Percentiles rank a stretch among this genome's conserved stretches.
Evolutionary conservation across 176 grass and related monocot species (phyloP).

Genomic region (Oryza rufipogon): DNA sequence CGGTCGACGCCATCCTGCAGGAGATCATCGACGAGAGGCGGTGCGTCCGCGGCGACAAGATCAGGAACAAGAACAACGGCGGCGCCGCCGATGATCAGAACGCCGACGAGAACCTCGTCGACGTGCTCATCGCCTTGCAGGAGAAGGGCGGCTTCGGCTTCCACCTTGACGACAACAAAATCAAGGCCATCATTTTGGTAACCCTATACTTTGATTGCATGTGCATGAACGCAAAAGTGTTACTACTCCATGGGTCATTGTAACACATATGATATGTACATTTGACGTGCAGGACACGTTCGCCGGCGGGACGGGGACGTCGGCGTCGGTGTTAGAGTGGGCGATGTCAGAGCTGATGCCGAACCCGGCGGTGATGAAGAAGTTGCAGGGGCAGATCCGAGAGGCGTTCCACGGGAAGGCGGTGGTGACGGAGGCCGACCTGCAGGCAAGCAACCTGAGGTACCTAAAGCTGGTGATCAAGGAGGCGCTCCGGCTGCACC

Average conservation of each 20-base stretch:
- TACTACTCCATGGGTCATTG: not conserved
- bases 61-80: not conserved
- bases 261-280: too few species aligned
- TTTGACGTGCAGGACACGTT: constrained; percentile 53
- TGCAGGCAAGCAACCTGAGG: too few species aligned
- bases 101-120: constrained; percentile 52
- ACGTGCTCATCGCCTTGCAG: constrained; percentile 55
- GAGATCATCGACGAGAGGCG: not conserved
- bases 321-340: not conserved
- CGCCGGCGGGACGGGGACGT: constrained; percentile 52
- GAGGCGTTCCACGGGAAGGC: too few species aligned
- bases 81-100: not conserved
- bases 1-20: not conserved
- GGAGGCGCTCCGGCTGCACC: too few species aligned
- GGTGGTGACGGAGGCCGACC: too few species aligned
- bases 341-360: too few species aligned
- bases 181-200: constrained; percentile 66
- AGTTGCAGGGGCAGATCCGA: too few species aligned
- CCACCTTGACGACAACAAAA: constrained; percentile 42
- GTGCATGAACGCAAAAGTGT: too few species aligned
- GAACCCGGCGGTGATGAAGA: too few species aligned
- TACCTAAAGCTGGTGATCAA: too few species aligned
- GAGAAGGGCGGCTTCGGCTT: constrained; percentile 49
- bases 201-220: too few species aligned
- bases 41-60: not conserved